A percentile compares a stretch with the other conserved stretches of the same genome.
Evolutionary conservation across 1,139 yeast genomes (phyloP).

Genomic region (Debaryomyces fabryi): DNA sequence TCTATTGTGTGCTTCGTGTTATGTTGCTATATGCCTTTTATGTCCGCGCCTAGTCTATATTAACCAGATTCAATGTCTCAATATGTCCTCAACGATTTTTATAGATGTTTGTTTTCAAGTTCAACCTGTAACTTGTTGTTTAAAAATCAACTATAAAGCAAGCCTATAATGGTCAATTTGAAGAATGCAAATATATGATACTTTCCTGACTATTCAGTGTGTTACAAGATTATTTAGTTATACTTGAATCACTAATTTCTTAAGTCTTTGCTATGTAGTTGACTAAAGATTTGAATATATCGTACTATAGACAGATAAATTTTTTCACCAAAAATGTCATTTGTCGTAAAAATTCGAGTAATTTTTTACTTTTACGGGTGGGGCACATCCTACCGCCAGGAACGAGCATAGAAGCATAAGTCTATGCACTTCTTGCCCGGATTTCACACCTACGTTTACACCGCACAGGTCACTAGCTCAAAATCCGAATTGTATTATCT

Average conservation of each 20-base stretch:
- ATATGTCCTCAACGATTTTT: background rate
- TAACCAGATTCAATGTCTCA: background rate
- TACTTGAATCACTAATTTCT: background rate
- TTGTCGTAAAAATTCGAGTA: slow-evolving; percentile 9
- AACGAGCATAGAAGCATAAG: background rate
- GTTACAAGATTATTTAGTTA: background rate
- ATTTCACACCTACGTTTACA: background rate
- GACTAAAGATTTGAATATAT: background rate
- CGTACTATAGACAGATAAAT: slow-evolving; percentile 3
- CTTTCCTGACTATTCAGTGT: background rate
- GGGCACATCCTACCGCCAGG: slow-evolving; percentile 6
- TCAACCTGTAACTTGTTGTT: background rate
- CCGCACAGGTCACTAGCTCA: background rate
- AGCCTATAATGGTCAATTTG: background rate
- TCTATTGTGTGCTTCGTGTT: background rate
- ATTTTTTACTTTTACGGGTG: slow-evolving; percentile 8
- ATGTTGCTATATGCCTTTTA: background rate
- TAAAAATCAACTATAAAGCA: background rate
- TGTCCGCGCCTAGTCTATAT: no score
- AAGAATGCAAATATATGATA: background rate
- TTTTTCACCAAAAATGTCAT: slow-evolving; percentile 1
- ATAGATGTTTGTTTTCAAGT: background rate
- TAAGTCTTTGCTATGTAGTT: background rate
- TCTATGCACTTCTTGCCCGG: background rate
- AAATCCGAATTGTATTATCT: background rate